These are phyloP conservation scores for Pisolithus thermaeus DNA, from an alignment of 1,284 basidiomycete species.

Conservation along the genomic window DNA sequence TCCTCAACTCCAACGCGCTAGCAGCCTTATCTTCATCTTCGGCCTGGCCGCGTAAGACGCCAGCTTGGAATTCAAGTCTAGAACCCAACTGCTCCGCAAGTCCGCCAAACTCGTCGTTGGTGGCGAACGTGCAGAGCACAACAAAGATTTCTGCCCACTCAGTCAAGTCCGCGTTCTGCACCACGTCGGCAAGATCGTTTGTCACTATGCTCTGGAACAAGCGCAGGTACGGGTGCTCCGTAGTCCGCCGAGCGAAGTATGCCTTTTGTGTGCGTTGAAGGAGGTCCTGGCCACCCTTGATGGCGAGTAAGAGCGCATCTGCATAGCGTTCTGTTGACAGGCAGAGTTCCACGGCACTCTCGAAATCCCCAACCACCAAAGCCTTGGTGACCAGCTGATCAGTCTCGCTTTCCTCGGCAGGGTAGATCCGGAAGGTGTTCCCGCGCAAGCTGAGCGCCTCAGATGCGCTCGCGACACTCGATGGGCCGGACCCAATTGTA, in stretches of 20 bases:
- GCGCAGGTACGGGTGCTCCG: constrained; percentile 81
- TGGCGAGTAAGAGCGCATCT: constrained; percentile 91
- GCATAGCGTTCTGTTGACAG: constrained; percentile 88
- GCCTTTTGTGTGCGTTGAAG: constrained; percentile 87
- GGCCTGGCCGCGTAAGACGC: constrained; percentile 12
- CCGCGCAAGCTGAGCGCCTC: constrained; percentile 43
- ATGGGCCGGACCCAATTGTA: constrained; percentile 82
- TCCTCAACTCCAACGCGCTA: constrained; percentile 60
- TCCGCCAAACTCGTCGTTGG: constrained; percentile 76
- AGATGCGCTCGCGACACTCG: constrained; percentile 73
- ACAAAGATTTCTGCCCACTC: constrained; percentile 99
- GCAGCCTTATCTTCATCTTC: constrained; percentile 25
- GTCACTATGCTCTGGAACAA: constrained; percentile 95
- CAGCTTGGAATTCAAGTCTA: constrained; percentile 60
- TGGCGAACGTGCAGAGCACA: constrained; percentile 93
- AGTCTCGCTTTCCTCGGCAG: constrained; percentile 80
- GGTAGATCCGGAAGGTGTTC: constrained; percentile 91
- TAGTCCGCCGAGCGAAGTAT: constrained; percentile 84
- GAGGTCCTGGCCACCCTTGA: constrained; percentile 87
- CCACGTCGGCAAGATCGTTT: constrained; percentile 66
- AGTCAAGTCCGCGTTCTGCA: constrained; percentile 86
- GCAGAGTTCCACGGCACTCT: constrained; percentile 88
- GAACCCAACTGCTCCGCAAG: constrained; percentile 91
- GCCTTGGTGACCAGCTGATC: constrained; percentile 91
- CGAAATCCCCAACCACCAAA: constrained; percentile 91